These are phyloP conservation scores for Aspergillus carlsbadensis DNA, from an alignment of 495 filamentous ascomycete genomes.

Conservation along the genomic window DNA sequence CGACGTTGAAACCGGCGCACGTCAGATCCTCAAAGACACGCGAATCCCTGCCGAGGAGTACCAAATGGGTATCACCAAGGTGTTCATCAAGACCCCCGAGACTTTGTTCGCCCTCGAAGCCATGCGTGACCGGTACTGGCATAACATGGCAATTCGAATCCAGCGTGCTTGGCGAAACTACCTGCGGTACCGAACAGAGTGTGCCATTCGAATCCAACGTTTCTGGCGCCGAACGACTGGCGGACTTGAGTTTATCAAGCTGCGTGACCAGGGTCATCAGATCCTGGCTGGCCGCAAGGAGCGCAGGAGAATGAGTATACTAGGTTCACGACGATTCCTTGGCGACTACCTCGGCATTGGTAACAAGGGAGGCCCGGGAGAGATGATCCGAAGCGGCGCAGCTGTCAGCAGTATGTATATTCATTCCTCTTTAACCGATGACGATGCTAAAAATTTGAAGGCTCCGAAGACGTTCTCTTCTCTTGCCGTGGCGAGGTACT, in stretches of 20 bases:
- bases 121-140: slow-evolving; percentile 97
- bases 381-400: slow-evolving; percentile 72
- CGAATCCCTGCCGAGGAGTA: slow-evolving; percentile 93
- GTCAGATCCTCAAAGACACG: slow-evolving; percentile 93
- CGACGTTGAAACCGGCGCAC: slow-evolving; percentile 80
- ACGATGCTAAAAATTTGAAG: slow-evolving; percentile 23
- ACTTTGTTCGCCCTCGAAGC: slow-evolving; percentile 96
- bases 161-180: slow-evolving; percentile 98
- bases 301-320: slow-evolving; percentile 80
- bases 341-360: slow-evolving; percentile 93
- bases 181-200: slow-evolving; percentile 85
- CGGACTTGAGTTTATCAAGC: slow-evolving; percentile 79
- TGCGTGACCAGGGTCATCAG: slow-evolving; percentile 87
- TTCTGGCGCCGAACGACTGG: slow-evolving; percentile 92
- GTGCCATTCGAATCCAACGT: slow-evolving; percentile 88
- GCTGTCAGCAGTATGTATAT: slow-evolving; percentile 52
- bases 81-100: slow-evolving; percentile 98
- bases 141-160: slow-evolving; percentile 98
- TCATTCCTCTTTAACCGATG: neutral
- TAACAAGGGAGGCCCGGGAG: slow-evolving; percentile 75
- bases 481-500: slow-evolving; percentile 87
- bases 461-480: slow-evolving; percentile 76
- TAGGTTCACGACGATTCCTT: slow-evolving; percentile 88
- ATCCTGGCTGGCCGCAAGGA: slow-evolving; percentile 85
- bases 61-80: slow-evolving; percentile 95